These are phyloP conservation scores for Collybiopsis confluens DNA, from an alignment of 768 basidiomycete genomes.

Conservation along the genomic window DNA sequence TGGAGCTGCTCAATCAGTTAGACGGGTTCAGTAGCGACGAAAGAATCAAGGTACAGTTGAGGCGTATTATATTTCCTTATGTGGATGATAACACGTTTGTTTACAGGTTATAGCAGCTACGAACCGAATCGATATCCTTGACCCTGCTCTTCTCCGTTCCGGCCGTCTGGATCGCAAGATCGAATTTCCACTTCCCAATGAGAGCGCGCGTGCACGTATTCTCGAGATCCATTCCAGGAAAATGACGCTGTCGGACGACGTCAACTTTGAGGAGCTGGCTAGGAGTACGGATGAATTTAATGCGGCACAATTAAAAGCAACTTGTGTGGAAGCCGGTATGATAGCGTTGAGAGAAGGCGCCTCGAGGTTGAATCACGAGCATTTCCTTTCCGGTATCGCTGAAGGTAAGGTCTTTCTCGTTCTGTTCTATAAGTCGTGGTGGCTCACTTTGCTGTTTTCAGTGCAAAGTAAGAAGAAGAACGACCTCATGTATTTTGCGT, in stretches of 20 bases:
- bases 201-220: constrained; percentile 93
- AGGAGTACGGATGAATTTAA: constrained; percentile 98
- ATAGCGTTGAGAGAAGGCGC: constrained; percentile 94
- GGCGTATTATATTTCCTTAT: constrained; percentile 6
- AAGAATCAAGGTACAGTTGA: constrained; percentile 78
- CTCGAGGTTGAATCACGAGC: constrained; percentile 84
- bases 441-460: constrained; percentile 33
- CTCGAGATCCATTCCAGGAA: constrained; percentile 96
- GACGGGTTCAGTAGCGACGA: constrained; percentile 98
- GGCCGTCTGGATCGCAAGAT: constrained; percentile 98
- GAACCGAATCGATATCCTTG: constrained; percentile 97
- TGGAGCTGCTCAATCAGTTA: constrained; percentile 95
- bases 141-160: constrained; percentile 95
- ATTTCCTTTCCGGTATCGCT: constrained; percentile 90
- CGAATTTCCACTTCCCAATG: constrained; percentile 95
- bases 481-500: constrained; percentile 91
- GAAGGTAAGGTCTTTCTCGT: constrained; percentile 52
- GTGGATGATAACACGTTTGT: constrained; percentile 9
- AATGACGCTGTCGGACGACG: constrained; percentile 82
- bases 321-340: constrained; percentile 99
- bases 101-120: constrained; percentile 94
- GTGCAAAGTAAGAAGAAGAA: constrained; percentile 99
- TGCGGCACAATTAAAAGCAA: constrained; percentile 94
- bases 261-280: constrained; percentile 96
- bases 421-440: background rate